Evolutionary conservation across 1,139 yeast species (phyloP).

Genomic region (Diutina mesorugosa): DNA sequence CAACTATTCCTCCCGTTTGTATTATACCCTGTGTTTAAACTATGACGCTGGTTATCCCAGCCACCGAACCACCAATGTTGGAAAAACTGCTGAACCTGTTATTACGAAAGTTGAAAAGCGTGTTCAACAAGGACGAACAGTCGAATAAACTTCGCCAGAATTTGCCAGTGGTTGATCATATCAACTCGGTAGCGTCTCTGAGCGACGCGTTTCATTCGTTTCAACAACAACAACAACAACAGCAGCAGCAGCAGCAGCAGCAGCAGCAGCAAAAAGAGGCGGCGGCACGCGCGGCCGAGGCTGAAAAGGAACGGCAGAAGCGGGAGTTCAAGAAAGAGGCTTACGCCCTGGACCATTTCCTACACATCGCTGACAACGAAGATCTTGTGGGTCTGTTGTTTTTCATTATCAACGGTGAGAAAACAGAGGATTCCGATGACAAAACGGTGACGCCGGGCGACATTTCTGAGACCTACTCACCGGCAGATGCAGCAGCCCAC

Average conservation of each 20-base stretch:
- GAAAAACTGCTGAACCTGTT: background rate
- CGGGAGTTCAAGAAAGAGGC: constrained; percentile 1
- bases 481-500: background rate
- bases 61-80: background rate
- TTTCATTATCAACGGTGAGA: background rate
- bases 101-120: background rate
- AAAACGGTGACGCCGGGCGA: background rate
- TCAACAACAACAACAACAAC: background rate
- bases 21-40: background rate
- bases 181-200: background rate
- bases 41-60: background rate
- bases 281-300: background rate
- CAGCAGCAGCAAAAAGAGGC: background rate
- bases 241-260: background rate
- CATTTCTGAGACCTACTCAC: background rate
- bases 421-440: background rate
- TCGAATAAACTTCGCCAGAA: background rate
- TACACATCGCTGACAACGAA: constrained; percentile 1
- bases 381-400: background rate
- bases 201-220: background rate
- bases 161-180: background rate
- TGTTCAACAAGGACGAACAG: background rate
- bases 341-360: background rate
- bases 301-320: background rate
- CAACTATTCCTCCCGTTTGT: background rate